Evolutionary conservation across 331 rosid species (phyloP), one percentile per base, ranked within the genome.

Genomic region (Quercus lobata): DNA sequence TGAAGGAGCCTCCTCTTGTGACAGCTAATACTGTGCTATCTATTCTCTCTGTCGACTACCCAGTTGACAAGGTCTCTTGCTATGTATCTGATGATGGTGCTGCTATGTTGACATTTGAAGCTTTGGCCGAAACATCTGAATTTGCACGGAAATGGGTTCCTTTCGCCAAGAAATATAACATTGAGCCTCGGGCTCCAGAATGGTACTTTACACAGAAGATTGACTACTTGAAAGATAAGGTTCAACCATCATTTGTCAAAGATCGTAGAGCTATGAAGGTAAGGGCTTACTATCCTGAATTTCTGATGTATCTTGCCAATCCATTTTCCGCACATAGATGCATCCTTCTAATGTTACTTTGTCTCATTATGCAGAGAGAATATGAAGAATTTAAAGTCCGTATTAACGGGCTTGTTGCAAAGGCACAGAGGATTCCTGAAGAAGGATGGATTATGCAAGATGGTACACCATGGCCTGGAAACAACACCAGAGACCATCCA

Each of bases 401-500:
- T 58, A 5, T 95, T 78, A 95, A 95, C 61, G 94, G 90, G 53
- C 92, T 95, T 72, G 99, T 95, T 80, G 88, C 97, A 3, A 95
- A 95, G 90, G 99, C 99, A 10, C 81, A 73, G 25, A 95, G 93
- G 81, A 21, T 95, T 83, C 99, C 99, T 4, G 99, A 95, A 83
- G 99, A 95, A 87, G 99, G 99, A 71, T 95, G 99, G 99, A 88
- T 84, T 82, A 95, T 95, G 99, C 99, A 95, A 89, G 99, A 95
- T 76, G 99, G 99, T 70, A 95, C 99, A 0, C 99, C 99, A 53
- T 95, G 99, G 99, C 99, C 99, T 34, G 99, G 99, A 83, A 95
- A 95, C 93, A 95, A 95, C 84, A 89, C 91, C 16, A 93, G 99
- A 86, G 99, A 95, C 87, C 99, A 95, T 90, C 99, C 99, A 8